Conservation (phyloP, 2,329 filamentous ascomycete genomes). For the Cyphellophora europaea region DNA sequence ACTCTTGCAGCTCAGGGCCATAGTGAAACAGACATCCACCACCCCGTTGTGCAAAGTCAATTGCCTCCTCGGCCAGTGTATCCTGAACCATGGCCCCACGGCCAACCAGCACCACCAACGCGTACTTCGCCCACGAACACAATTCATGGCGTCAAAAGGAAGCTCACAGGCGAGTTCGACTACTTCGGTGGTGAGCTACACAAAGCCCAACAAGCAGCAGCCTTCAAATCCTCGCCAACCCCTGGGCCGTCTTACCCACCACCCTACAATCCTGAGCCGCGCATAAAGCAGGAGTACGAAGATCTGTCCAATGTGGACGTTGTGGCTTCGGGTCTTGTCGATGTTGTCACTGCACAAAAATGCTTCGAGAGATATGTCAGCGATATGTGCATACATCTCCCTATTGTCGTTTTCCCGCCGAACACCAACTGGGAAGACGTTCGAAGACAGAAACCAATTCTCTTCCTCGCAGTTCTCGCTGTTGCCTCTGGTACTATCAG, state of each 20-base stretch:
- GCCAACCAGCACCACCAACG: constrained; percentile 6
- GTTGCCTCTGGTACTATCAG: constrained; percentile 43
- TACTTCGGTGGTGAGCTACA: constrained; percentile 18
- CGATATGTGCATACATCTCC: constrained; percentile 46
- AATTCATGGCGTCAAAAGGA: constrained; percentile 16
- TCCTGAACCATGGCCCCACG: constrained; percentile 14
- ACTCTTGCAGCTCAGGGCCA: constrained; percentile 54
- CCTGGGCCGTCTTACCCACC: constrained; percentile 4
- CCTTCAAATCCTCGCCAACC: constrained; percentile 8
- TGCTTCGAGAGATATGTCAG: constrained; percentile 50
- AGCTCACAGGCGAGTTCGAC: constrained; percentile 12
- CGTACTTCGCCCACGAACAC: constrained; percentile 8
- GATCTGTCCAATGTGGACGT: constrained; percentile 31
- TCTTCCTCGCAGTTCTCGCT: constrained; percentile 50
- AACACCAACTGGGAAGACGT: constrained; percentile 45
- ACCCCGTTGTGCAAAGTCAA: constrained; percentile 2
- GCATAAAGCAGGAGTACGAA: constrained; percentile 6
- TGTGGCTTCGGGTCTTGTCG: constrained; percentile 42
- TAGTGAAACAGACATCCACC: constrained; percentile 14
- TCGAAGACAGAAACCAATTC: constrained; percentile 47
- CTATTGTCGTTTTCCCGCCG: constrained; percentile 48
- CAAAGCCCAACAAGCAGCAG: constrained; percentile 6
- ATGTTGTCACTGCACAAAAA: constrained; percentile 39
- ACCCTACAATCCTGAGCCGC: constrained; percentile 5
- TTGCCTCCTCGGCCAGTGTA: constrained; percentile 7